These are phyloP conservation scores for Hansenula lynferdii DNA, from an alignment of 1,139 yeast species.

Conservation along the genomic window DNA sequence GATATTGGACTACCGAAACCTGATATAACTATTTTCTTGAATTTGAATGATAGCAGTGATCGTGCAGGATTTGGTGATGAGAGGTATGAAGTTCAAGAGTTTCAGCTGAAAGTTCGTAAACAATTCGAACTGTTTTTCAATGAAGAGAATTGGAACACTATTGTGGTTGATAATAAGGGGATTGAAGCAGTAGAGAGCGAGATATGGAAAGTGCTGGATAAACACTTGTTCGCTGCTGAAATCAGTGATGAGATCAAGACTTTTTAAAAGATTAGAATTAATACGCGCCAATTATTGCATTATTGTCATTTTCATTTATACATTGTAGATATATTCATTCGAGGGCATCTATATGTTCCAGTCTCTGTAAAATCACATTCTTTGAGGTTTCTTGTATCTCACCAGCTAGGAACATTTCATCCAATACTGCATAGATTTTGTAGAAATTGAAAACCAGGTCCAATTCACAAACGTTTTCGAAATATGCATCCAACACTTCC, in stretches of 20 bases:
- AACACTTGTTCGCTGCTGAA: constrained; percentile 7
- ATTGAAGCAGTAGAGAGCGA: constrained; percentile 47
- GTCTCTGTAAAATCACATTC: constrained; percentile 46
- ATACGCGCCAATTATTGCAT: background rate
- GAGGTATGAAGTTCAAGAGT: constrained; percentile 71
- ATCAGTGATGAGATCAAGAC: constrained; percentile 8
- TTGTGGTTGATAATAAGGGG: constrained; percentile 54
- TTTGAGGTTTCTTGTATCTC: constrained; percentile 74
- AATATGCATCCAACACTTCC: constrained; percentile 81
- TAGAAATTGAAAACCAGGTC: constrained; percentile 82
- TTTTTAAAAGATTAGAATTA: constrained; percentile 2
- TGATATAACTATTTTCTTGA: constrained; percentile 75
- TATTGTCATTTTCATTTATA: background rate
- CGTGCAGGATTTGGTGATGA: constrained; percentile 91
- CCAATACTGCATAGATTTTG: constrained; percentile 64
- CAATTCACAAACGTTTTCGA: constrained; percentile 89
- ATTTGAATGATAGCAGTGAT: constrained; percentile 44
- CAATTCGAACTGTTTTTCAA: constrained; percentile 49
- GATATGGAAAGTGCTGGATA: constrained; percentile 20
- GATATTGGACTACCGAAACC: constrained; percentile 88
- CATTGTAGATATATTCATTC: constrained; percentile 11
- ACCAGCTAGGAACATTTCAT: constrained; percentile 75
- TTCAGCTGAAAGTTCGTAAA: constrained; percentile 64
- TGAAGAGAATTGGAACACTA: constrained; percentile 23
- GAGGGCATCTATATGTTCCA: constrained; percentile 27